These are phyloP conservation scores for Juglanconis oblonga DNA, from an alignment of 2,329 filamentous ascomycete genomes.

Conservation along the genomic window DNA sequence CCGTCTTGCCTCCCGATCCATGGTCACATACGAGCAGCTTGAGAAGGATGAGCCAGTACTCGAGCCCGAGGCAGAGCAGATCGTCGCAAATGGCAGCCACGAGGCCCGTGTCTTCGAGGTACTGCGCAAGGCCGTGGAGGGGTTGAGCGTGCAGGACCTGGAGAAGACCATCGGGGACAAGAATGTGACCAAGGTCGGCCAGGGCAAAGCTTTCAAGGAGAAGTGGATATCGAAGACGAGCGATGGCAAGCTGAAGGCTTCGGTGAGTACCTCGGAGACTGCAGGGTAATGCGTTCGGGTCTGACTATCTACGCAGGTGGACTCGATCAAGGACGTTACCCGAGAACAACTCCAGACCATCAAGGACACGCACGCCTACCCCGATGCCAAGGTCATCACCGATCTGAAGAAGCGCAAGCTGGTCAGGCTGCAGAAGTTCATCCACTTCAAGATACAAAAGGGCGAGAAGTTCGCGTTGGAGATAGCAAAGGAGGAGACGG, in stretches of 20 bases:
- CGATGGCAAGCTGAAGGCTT: conserved; percentile 50
- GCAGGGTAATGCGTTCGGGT: not conserved
- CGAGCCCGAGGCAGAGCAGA: conserved; percentile 70
- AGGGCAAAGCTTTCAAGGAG: conserved; percentile 88
- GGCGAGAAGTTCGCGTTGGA: conserved; percentile 85
- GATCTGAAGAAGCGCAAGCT: conserved; percentile 94
- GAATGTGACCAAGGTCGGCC: conserved; percentile 75
- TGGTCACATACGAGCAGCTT: conserved; percentile 81
- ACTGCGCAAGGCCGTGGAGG: conserved; percentile 68
- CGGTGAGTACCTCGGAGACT: conserved; percentile 18
- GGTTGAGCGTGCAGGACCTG: conserved; percentile 75
- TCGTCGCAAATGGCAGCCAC: conserved; percentile 73
- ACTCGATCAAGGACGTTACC: conserved; percentile 78
- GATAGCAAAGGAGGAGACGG: conserved; percentile 89
- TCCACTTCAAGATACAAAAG: conserved; percentile 80
- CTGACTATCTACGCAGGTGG: conserved; percentile 39
- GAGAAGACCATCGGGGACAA: conserved; percentile 69
- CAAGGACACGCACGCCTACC: conserved; percentile 63
- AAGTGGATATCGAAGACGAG: conserved; percentile 67
- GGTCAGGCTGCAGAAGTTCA: conserved; percentile 76
- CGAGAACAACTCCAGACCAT: conserved; percentile 73
- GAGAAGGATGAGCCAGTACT: conserved; percentile 75
- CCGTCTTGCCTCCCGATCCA: conserved; percentile 76
- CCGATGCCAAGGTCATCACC: conserved; percentile 71
- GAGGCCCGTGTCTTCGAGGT: conserved; percentile 81